phyloP scores from a whole-genome alignment of 2,329 filamentous ascomycete genomes.

The Uncinocarpus reesii region DNA sequence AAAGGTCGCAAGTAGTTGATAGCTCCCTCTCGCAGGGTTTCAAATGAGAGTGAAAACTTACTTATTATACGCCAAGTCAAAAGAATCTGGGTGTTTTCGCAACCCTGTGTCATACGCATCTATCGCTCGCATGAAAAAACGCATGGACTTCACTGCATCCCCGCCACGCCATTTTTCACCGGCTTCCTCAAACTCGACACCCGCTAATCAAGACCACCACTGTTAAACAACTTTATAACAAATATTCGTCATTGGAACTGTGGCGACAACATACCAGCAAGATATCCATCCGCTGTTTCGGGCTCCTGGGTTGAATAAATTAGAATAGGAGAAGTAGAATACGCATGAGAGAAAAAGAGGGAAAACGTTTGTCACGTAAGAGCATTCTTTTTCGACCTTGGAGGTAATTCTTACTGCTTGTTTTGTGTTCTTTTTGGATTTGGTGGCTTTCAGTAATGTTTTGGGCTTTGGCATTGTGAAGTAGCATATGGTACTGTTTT shows the following conservation, averaged over 20 bases:
- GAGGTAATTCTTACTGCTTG: constrained; percentile 27
- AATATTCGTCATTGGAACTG: not conserved
- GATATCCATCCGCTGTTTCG: constrained; percentile 56
- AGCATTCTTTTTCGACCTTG: no score
- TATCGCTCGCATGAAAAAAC: constrained; percentile 52
- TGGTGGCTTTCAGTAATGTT: constrained; percentile 33
- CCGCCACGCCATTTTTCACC: constrained; percentile 66
- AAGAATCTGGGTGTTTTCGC: constrained; percentile 48
- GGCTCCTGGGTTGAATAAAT: constrained; percentile 30
- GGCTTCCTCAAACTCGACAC: constrained; percentile 59
- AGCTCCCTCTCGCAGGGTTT: not conserved
- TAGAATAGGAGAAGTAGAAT: not conserved
- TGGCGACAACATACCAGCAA: constrained; percentile 41
- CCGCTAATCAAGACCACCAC: constrained; percentile 36
- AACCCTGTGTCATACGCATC: constrained; percentile 57
- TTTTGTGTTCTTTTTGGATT: constrained; percentile 34
- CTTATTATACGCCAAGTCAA: constrained; percentile 69
- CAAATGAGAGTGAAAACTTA: constrained; percentile 29
- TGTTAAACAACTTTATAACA: not conserved
- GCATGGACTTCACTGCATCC: constrained; percentile 54
- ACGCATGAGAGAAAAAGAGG: not conserved
- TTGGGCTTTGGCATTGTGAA: constrained; percentile 37
- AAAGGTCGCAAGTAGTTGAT: not conserved
- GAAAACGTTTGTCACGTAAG: no score
- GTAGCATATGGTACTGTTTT: no score